Evolutionary conservation across 2,329 filamentous ascomycete species (phyloP).

Genomic region (Neofusicoccum kwambonambiense): DNA sequence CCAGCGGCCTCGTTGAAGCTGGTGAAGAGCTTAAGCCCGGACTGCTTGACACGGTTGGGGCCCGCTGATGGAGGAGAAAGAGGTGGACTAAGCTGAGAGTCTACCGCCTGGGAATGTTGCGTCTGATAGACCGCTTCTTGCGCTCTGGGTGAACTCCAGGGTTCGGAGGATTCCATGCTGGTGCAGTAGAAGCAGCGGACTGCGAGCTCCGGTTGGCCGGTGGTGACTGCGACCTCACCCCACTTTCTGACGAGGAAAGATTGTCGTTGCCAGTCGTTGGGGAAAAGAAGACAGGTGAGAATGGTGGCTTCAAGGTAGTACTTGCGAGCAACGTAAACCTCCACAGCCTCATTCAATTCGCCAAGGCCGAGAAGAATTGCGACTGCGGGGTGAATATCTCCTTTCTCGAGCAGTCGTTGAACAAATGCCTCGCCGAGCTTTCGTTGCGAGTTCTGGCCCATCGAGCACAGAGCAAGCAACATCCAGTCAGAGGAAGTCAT

Average conservation of each 20-base stretch:
- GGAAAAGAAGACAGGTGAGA: constrained; percentile 78
- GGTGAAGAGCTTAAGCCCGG: constrained; percentile 87
- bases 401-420: constrained; percentile 82
- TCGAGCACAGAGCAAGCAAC: constrained; percentile 85
- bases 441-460: constrained; percentile 74
- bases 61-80: constrained; percentile 63
- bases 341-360: constrained; percentile 90
- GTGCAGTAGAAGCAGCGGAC: constrained; percentile 93
- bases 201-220: constrained; percentile 84
- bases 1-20: constrained; percentile 66
- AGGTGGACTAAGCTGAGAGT: constrained; percentile 63
- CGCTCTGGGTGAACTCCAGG: constrained; percentile 84
- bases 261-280: constrained; percentile 87
- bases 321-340: constrained; percentile 90
- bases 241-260: constrained; percentile 86
- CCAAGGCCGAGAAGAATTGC: constrained; percentile 91
- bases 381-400: constrained; percentile 87
- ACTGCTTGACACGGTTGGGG: constrained; percentile 64
- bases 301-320: constrained; percentile 91
- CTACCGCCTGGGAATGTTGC: constrained; percentile 51
- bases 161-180: constrained; percentile 77
- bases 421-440: constrained; percentile 90
- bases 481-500: constrained; percentile 97
- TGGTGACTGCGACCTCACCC: constrained; percentile 87
- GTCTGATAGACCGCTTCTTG: constrained; percentile 58